Evolutionary conservation across 2,329 filamentous ascomycete genomes (phyloP), one percentile per base, ranked within the genome.

Genomic region (Cladophialophora yegresii): DNA sequence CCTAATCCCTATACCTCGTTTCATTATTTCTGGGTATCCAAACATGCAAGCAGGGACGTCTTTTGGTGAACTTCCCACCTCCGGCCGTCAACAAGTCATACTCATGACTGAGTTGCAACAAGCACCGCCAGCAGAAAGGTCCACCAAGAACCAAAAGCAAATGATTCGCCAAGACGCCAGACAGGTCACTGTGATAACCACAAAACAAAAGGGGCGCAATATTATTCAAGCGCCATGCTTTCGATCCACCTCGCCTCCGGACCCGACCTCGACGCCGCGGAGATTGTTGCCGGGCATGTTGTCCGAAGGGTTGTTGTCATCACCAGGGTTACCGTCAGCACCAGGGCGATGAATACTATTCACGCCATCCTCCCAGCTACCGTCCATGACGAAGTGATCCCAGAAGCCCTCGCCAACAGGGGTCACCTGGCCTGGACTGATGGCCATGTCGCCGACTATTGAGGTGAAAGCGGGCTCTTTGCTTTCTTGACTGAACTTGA

Each of bases 151-250:
- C 10, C 22, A 28, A 16, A 51, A 51, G 4, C 26, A 20, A n/a
- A 54, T 66, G 0, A 72, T 80, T 30, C 64, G 65, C 4, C 74
- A 78, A 58, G 61, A 67, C 3, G 63, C 61, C 28, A 30, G 43
- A 8, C 51, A 30, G 28, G 71, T 75, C 28, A 73, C 71, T 0
- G 58, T 74, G 7, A 65, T 59, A 1, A 73, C 72, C 6, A 20
- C 33, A 12, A 5, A 54, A 43, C 36, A n/a, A 2, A 43, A 7
- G n/a, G n/a, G 2, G 36, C 4, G 36, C n/a, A 43, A 43, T 5
- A n/a, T n/a, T n/a, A n/a, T 1, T 43, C 36, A 43, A 43, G 36
- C 36, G 16, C 36, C 36, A 8, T n/a, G 16, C n/a, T 43, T n/a
- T 7, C 8, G 16, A n/a, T 43, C 36, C 16, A 7, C 13, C 36